Evolutionary conservation across 176 grass and related monocot species (phyloP), one percentile per base, ranked within the genome.

Genomic region (Lolium multiflorum): DNA sequence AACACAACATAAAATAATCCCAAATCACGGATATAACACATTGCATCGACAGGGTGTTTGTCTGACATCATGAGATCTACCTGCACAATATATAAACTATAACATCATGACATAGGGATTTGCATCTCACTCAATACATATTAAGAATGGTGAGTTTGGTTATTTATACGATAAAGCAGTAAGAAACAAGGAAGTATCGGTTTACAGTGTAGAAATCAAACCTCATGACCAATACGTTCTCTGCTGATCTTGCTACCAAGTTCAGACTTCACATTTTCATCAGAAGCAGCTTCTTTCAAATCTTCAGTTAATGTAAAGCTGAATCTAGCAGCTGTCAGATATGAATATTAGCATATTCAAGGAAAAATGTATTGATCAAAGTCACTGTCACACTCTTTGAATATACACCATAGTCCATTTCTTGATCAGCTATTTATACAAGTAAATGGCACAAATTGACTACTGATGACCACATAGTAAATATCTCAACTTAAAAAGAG

Each of bases 31-130:
- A 94, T 88, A 76, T 90, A 76, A 60, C 43, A 25, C 89, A 98
- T 91, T 87, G 96, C 96, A 91, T 84, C 89, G 56, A 90, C 72
- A 49, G 96, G 96, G 50, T 89, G 78, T 59, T 94, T 92, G 88
- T 96, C 93, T 61, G 87, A 94, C 87, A 98, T 92, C 92, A 98
- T 98, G 20, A 94, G 88, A 91, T 98, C 96, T 87, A 98, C 77
- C 96, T 98, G 88, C 83, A 90, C 20, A 74, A 94, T 73, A 72
- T 60, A 70, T 18, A 85, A 88, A 66, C n/a, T 61, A 55, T n/a
- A 57, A 80, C 76, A 58, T 63, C 72, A 39, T 89, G 56, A 83
- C 43, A 8, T 72, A 22, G 15, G 21, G 17, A 31, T 79, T 82
- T 73, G 58, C 16, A 65, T 83, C 10, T 66, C 50, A 52, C 18